phyloP scores from a whole-genome alignment of 208 protist species.

The Acanthamoeba healyi region DNA sequence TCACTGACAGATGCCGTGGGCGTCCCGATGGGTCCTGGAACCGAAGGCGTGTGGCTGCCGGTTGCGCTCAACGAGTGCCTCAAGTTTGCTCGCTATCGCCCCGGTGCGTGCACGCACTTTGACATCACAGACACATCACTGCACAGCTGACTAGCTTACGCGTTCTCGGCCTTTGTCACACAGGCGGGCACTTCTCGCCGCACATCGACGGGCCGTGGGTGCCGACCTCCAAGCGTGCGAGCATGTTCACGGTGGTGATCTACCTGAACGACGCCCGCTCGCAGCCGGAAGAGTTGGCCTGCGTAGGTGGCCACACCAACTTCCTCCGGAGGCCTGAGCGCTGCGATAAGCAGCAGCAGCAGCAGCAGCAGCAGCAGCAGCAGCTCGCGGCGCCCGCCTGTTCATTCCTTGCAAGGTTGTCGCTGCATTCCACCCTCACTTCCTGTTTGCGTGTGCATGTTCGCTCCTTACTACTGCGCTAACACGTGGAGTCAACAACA shows the following conservation, averaged over 20 bases:
- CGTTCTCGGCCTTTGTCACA: not conserved
- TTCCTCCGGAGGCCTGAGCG: not conserved
- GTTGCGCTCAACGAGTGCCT: conserved; percentile 15
- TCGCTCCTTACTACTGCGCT: too few relatives aligned
- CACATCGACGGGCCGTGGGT: conserved; percentile 51
- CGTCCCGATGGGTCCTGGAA: conserved; percentile 23
- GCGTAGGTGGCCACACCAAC: conserved; percentile 20
- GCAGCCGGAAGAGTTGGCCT: not conserved
- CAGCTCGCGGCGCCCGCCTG: too few relatives aligned
- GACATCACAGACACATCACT: too few relatives aligned
- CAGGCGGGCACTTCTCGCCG: conserved; percentile 14
- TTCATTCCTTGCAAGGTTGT: not conserved
- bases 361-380: too few relatives aligned
- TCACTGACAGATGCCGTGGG: not conserved
- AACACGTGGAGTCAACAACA: not conserved
- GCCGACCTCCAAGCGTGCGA: not conserved
- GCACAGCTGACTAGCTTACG: not conserved
- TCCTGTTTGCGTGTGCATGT: too few relatives aligned
- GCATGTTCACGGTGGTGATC: conserved; percentile 52
- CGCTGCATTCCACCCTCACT: too few relatives aligned
- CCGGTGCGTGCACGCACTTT: not conserved
- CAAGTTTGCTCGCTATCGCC: conserved; percentile 28
- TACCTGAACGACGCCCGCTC: conserved; percentile 32
- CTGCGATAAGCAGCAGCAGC: too few relatives aligned
- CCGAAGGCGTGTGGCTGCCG: conserved; percentile 21